These are phyloP conservation scores for Candida arabinofermentans DNA, from an alignment of 805 yeast species.

Conservation along the genomic window DNA sequence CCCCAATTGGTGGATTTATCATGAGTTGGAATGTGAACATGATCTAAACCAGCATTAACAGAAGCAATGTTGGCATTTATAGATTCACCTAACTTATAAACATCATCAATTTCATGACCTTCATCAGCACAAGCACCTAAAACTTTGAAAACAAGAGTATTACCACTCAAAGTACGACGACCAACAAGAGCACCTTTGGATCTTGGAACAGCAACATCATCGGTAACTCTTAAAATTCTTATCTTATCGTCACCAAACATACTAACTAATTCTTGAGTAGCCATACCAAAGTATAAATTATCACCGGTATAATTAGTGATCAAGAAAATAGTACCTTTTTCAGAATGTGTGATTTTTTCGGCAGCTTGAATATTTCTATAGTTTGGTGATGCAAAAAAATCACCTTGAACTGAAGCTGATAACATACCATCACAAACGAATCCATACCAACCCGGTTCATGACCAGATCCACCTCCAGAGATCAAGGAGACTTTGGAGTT, in stretches of 20 bases:
- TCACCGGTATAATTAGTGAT: slow-evolving; percentile 39
- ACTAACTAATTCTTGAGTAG: slow-evolving; percentile 33
- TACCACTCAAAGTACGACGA: slow-evolving; percentile 35
- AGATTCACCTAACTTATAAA: slow-evolving; percentile 27
- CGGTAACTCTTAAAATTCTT: slow-evolving; percentile 28
- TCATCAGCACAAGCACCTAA: slow-evolving; percentile 31
- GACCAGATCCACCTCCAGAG: slow-evolving; percentile 42
- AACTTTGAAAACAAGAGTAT: slow-evolving; percentile 29
- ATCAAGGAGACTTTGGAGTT: slow-evolving; percentile 29
- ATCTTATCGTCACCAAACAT: slow-evolving; percentile 30
- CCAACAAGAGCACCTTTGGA: slow-evolving; percentile 32
- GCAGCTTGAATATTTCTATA: slow-evolving; percentile 36
- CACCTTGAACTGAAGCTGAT: slow-evolving; percentile 38
- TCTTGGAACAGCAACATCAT: slow-evolving; percentile 35
- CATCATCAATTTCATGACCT: slow-evolving; percentile 24
- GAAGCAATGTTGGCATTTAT: slow-evolving; percentile 30
- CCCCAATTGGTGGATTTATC: slow-evolving; percentile 20
- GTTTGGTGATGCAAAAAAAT: slow-evolving; percentile 39
- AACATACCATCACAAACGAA: slow-evolving; percentile 37
- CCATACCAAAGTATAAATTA: slow-evolving; percentile 37
- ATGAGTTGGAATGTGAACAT: slow-evolving; percentile 36
- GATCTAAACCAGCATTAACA: slow-evolving; percentile 36
- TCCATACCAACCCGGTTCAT: slow-evolving; percentile 40
- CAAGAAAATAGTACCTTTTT: slow-evolving; percentile 33
- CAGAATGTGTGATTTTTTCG: slow-evolving; percentile 32